Evolutionary conservation across 192 early-diverging fungal species (phyloP).

Genomic region (Geranomyces michiganensis): DNA sequence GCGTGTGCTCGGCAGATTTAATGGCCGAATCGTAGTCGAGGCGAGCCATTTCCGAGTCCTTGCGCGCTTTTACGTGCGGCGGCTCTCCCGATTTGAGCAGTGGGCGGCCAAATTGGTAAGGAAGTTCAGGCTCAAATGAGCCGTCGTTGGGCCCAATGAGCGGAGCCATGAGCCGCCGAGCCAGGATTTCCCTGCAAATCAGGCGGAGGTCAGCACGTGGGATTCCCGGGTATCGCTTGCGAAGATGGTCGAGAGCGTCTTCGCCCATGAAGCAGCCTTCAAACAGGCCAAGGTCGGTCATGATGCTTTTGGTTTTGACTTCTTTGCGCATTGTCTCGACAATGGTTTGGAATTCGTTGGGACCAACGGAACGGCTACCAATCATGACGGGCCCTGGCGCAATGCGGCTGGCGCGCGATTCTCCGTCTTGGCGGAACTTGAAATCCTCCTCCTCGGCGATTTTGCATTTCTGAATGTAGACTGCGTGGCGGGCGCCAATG

Average conservation of each 20-base stretch:
- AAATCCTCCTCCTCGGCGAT: slow-evolving; percentile 18
- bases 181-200: slow-evolving; percentile 29
- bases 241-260: slow-evolving; percentile 30
- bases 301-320: slow-evolving; percentile 29
- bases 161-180: slow-evolving; percentile 22
- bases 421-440: slow-evolving; percentile 22
- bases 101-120: slow-evolving; percentile 39
- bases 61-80: slow-evolving; percentile 37
- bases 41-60: slow-evolving; percentile 34
- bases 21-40: slow-evolving; percentile 32
- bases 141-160: slow-evolving; percentile 34
- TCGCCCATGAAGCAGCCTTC: slow-evolving; percentile 38
- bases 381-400: slow-evolving; percentile 21
- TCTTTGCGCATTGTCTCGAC: slow-evolving; percentile 27
- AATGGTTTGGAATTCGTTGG: slow-evolving; percentile 15
- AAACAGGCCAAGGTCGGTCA: slow-evolving; percentile 37
- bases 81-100: slow-evolving; percentile 34
- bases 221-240: slow-evolving; percentile 29
- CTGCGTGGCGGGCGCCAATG: slow-evolving; percentile 18
- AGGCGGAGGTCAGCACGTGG: slow-evolving; percentile 19
- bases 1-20: slow-evolving; percentile 38
- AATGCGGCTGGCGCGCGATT: slow-evolving; percentile 5
- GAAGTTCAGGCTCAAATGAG: slow-evolving; percentile 23
- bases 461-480: slow-evolving; percentile 22
- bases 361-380: slow-evolving; percentile 29